Evolutionary conservation across 305 asterid species (phyloP).

Genomic region (Petunia hybrid): DNA sequence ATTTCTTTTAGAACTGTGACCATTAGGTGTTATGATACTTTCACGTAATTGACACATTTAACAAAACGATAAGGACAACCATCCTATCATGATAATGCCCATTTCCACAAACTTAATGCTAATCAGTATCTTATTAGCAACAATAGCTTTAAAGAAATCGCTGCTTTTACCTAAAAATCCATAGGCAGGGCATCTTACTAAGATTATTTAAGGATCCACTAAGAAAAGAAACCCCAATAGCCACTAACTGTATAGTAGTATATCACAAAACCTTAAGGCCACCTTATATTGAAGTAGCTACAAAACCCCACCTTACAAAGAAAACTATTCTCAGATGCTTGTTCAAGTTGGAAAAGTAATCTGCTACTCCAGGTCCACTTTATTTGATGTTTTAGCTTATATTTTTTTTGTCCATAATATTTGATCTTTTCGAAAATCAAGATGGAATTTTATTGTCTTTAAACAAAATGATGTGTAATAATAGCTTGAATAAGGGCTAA

Average conservation of each 20-base stretch:
- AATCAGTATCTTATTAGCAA: constrained; percentile 22
- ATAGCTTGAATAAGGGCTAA: too few species aligned
- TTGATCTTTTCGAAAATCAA: too few species aligned
- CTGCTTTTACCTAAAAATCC: constrained; percentile 7
- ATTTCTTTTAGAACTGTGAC: neutral
- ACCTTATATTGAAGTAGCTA: neutral
- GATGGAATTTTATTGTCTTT: too few species aligned
- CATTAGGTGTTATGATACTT: constrained; percentile 5
- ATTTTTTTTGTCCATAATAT: too few species aligned
- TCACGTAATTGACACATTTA: constrained; percentile 18
- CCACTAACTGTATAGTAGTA: too few species aligned
- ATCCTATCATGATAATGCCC: neutral
- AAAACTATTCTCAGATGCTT: constrained; percentile 27
- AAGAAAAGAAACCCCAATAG: constrained; percentile 12
- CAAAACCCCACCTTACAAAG: constrained; percentile 18
- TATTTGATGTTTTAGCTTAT: too few species aligned
- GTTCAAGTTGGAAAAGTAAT: constrained; percentile 32
- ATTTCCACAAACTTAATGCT: constrained; percentile 26
- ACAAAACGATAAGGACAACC: constrained; percentile 29
- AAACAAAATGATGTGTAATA: too few species aligned
- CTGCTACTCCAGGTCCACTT: too few species aligned
- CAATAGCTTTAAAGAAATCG: neutral
- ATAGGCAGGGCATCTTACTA: constrained; percentile 27
- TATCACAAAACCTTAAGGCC: too few species aligned
- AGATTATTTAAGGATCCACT: constrained; percentile 30